Evolutionary conservation across 139 green algal genomes (phyloP).

Genomic region (Auxenochlorella pyrenoidosa): DNA sequence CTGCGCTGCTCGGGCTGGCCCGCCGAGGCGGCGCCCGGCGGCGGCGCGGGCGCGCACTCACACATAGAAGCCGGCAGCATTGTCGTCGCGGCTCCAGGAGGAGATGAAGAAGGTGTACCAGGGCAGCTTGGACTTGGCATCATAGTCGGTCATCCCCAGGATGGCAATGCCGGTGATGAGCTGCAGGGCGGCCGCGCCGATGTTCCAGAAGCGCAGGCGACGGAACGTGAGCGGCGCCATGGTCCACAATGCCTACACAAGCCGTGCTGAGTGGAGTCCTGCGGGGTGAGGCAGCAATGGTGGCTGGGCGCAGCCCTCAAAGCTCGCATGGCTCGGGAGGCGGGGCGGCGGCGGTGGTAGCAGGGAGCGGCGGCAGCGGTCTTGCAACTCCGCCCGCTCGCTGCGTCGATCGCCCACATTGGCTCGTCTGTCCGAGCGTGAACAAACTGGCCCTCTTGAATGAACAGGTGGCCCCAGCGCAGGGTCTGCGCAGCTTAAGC

Average conservation of each 20-base stretch:
- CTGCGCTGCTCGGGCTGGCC: no score
- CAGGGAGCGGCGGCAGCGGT: no score
- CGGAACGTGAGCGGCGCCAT: conserved; percentile 28
- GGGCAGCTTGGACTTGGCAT: neutral
- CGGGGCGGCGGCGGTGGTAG: no score
- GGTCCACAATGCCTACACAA: neutral
- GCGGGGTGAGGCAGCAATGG: neutral
- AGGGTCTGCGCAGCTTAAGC: no score
- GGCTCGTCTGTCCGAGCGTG: no score
- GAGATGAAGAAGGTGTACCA: conserved; percentile 38
- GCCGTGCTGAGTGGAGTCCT: neutral
- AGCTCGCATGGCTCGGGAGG: no score
- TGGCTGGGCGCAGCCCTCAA: no score
- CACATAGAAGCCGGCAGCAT: conserved; percentile 10
- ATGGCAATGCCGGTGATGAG: neutral
- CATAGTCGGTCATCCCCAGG: neutral
- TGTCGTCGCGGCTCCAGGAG: conserved; percentile 8
- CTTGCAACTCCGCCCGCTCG: no score
- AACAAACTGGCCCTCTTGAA: no score
- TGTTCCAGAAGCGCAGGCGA: conserved; percentile 1
- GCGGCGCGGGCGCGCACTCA: neutral
- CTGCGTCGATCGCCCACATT: no score
- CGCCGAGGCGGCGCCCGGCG: no score
- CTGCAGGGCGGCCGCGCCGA: neutral
- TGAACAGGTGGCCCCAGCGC: no score